Base-by-base conservation (phyloP, 2,329 filamentous ascomycete species). In the Colletotrichum liaoningense region DNA sequence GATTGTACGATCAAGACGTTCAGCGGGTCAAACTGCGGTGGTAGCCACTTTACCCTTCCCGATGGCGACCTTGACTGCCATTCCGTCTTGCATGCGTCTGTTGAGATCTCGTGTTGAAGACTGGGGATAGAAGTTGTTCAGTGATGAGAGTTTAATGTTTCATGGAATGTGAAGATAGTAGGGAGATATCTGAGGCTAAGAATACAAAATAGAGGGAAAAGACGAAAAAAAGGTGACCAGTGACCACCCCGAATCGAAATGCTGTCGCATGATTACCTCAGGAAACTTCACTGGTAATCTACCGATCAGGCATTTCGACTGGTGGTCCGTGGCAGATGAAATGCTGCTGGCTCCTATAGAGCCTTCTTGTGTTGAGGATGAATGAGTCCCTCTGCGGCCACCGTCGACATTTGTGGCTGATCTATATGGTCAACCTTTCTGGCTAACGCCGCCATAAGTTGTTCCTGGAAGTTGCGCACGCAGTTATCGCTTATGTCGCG, bases 1-100 rank as follows among this genome's bases (percentile, higher is more conserved):
- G 59, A 38, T 11, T 69, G 67, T 35, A 64, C 67, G 1, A 69
- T 69, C 35, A 69, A 46, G 35, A 69, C 67, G 0, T 69, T 60
- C 58, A 64, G 49, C 38, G 59, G 59, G 5, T 46, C 59, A n/a
- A 49, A 64, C 30, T 52, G 67, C n/a, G 11, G 33, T 0, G 59
- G 67, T 12, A 46, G 22, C 1, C 38, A 28, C 1, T 69, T 24
- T 6, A 57, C 24, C 5, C 22, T 69, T n/a, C 67, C 67, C 12
- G 59, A 69, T 9, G 67, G 67, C 22, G 59, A 64, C 19, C 67
- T 69, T 24, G 52, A 46, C 26, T 69, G 67, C 16, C 67, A 64
- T 16, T 69, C 67, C 5, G 52, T 69, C n/a, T 60, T 69, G n/a
- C 59, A 69, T 38, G 67, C n/a, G 1, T 19, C 67, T 1, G 59